These are phyloP conservation scores for Glycine tomentella DNA, from an alignment of 306 rosid genomes.

Conservation along the genomic window DNA sequence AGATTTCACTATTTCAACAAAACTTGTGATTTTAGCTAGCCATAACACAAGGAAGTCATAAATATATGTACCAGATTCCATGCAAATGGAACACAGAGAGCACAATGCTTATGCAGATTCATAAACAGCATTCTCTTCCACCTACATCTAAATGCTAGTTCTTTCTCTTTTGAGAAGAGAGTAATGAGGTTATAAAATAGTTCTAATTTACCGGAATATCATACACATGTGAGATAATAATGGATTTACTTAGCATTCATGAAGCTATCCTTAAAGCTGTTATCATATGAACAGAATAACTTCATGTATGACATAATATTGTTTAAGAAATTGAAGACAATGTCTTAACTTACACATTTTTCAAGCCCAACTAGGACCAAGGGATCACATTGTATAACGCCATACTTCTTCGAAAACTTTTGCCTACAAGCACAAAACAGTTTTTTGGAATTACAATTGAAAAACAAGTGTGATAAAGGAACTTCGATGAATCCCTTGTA, in stretches of 20 bases:
- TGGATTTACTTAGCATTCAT: conserved; percentile 21
- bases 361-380: conserved; percentile 78
- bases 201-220: conserved; percentile 5
- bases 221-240: conserved; percentile 10
- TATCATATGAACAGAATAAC: conserved; percentile 4
- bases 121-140: conserved; percentile 8
- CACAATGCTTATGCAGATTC: not conserved
- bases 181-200: not conserved
- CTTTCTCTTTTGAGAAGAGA: not conserved
- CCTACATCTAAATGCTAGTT: conserved; percentile 28
- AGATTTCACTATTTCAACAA: conserved; percentile 23
- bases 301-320: not conserved
- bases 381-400: conserved; percentile 83
- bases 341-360: conserved; percentile 65
- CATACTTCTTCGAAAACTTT: conserved; percentile 73
- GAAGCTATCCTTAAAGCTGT: conserved; percentile 25
- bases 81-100: not conserved
- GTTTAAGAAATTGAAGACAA: conserved; percentile 15
- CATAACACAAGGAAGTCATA: not conserved
- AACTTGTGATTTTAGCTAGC: not conserved
- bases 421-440: conserved; percentile 63
- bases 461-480: conserved; percentile 26
- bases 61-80: conserved; percentile 11
- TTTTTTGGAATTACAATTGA: conserved; percentile 30
- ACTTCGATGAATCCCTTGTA: conserved; percentile 37